Conservation (phyloP, 305 asterid species). For the Ilex paraguariensis region DNA sequence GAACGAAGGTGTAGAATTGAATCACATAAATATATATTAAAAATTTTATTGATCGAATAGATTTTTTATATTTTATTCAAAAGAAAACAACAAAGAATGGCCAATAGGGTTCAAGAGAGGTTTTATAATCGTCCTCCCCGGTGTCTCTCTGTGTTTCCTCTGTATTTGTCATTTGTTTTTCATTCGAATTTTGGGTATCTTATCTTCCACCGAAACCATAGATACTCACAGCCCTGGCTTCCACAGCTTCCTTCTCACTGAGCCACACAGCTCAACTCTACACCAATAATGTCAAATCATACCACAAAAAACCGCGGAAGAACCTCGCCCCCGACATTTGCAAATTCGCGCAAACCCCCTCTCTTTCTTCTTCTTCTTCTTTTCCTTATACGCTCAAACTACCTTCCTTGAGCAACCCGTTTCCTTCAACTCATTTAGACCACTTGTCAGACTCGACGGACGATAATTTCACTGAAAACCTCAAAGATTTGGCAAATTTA, state of each 20-base stretch:
- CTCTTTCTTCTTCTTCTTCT: conserved; percentile 31
- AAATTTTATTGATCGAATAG: too few relatives aligned
- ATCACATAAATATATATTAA: too few relatives aligned
- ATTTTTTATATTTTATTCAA: too few relatives aligned
- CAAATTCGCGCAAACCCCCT: conserved; percentile 29
- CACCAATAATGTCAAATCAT: conserved; percentile 23
- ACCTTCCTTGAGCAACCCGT: conserved; percentile 43
- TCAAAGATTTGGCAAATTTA: conserved; percentile 40
- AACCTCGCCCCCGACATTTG: conserved; percentile 36
- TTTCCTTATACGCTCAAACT: conserved; percentile 60
- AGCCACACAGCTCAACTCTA: conserved; percentile 48
- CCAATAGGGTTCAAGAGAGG: conserved; percentile 54
- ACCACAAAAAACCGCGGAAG: conserved; percentile 20
- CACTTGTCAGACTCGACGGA: conserved; percentile 57
- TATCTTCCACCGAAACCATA: too few relatives aligned
- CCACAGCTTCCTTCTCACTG: conserved; percentile 48
- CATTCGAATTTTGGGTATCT: too few relatives aligned
- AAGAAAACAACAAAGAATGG: too few relatives aligned
- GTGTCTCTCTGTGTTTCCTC: conserved; percentile 22
- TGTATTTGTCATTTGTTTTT: not conserved
- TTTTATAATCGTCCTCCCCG: conserved; percentile 23
- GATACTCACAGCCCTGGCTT: conserved; percentile 50
- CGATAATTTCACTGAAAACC: conserved; percentile 38
- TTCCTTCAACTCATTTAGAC: conserved; percentile 36
- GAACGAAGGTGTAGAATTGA: too few relatives aligned